Evolutionary conservation across 1,284 basidiomycete species (phyloP).

Genomic region (Rhodotorula sp.): DNA sequence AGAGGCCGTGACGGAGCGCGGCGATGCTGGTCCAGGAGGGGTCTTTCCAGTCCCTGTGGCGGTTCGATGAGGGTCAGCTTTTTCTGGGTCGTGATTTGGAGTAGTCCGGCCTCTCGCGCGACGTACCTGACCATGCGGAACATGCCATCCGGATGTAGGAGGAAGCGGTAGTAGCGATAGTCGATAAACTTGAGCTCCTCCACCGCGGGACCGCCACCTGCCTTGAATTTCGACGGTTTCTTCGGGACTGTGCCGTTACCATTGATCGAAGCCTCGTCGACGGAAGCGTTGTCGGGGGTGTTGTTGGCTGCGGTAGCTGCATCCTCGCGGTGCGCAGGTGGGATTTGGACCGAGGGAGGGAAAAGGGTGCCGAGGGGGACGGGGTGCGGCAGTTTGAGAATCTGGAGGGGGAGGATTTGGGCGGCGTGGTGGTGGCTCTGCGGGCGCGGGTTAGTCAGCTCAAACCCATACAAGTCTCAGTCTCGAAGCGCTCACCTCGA

Average conservation of each 20-base stretch:
- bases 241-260: conserved; percentile 4
- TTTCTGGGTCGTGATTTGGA: too few species aligned
- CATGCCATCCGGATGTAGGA: conserved; percentile 79
- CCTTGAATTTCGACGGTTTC: neutral
- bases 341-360: conserved; percentile 48
- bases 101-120: conserved; percentile 10
- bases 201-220: too few species aligned
- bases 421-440: conserved; percentile 80
- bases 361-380: conserved; percentile 68
- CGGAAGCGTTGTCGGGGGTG: conserved; percentile 52
- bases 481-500: conserved; percentile 66
- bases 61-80: too few species aligned
- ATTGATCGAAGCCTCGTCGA: neutral
- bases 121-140: conserved; percentile 77
- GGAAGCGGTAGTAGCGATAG: conserved; percentile 84
- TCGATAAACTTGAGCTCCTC: conserved; percentile 53
- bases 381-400: conserved; percentile 70
- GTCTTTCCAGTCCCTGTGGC: conserved; percentile 92
- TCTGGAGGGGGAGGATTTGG: conserved; percentile 68
- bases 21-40: conserved; percentile 66
- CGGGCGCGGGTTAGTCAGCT: neutral
- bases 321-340: conserved; percentile 40
- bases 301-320: conserved; percentile 48
- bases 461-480: neutral
- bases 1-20: conserved; percentile 66